These are phyloP conservation scores for Gliomastix tumulicola DNA, from an alignment of 2,329 filamentous ascomycete species.

Conservation along the genomic window DNA sequence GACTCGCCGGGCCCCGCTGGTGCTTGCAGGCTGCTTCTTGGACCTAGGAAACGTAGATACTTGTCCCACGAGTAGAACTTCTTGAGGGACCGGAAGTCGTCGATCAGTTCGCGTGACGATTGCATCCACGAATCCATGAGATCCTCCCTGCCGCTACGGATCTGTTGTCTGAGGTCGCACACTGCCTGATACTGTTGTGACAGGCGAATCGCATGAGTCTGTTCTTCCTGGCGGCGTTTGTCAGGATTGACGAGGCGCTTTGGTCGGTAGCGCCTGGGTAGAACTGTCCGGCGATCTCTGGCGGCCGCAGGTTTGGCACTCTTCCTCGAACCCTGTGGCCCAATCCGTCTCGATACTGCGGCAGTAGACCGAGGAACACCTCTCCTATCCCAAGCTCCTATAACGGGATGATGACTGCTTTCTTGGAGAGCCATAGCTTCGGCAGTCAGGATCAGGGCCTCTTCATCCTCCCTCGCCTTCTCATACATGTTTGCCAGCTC, in stretches of 20 bases:
- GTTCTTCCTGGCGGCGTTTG: conserved; percentile 35
- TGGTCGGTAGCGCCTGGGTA: conserved; percentile 35
- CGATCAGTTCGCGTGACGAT: conserved; percentile 50
- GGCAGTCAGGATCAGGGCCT: conserved; percentile 70
- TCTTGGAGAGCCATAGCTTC: conserved; percentile 64
- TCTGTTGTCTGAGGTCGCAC: conserved; percentile 30
- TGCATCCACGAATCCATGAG: conserved; percentile 48
- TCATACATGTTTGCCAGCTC: conserved; percentile 83
- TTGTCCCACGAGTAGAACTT: conserved; percentile 62
- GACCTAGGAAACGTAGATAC: conserved; percentile 50
- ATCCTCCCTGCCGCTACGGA: conserved; percentile 31
- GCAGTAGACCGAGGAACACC: too few species aligned
- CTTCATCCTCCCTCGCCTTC: conserved; percentile 61
- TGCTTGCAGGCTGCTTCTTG: conserved; percentile 8
- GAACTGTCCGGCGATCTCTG: conserved; percentile 11
- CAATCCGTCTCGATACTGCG: too few species aligned
- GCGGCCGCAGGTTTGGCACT: too few species aligned
- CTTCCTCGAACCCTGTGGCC: not conserved
- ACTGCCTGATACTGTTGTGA: conserved; percentile 35
- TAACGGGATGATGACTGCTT: conserved; percentile 23
- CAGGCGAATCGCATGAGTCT: conserved; percentile 28
- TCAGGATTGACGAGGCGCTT: conserved; percentile 37
- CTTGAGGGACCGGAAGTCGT: conserved; percentile 57
- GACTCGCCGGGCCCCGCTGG: conserved; percentile 24
- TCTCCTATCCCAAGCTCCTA: not conserved